Percentiles rank a stretch among this genome's conserved stretches.
Conservation (phyloP, 257 asterid species). For the Gentiana dahurica region DNA sequence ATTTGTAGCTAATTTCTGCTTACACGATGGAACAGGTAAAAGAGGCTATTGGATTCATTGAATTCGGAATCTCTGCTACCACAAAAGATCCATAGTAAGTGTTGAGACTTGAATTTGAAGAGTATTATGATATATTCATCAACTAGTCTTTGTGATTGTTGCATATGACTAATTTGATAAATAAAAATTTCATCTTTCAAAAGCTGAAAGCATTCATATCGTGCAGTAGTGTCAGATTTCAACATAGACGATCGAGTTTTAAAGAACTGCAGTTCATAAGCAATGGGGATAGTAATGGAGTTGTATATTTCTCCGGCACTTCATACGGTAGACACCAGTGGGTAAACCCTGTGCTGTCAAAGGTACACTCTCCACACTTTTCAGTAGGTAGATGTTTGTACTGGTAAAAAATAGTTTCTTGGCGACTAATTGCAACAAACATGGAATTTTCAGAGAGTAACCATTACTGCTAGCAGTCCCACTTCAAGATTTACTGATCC, state of each 20-base stretch:
- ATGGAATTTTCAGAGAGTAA: constrained; percentile 46
- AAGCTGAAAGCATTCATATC: constrained; percentile 10
- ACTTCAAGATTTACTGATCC: constrained; percentile 90
- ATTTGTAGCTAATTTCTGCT: constrained; percentile 1
- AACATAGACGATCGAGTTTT: constrained; percentile 77
- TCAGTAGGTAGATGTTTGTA: neutral
- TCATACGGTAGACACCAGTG: constrained; percentile 92
- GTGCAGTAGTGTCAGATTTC: constrained; percentile 46
- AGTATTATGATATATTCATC: neutral
- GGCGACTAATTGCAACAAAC: neutral
- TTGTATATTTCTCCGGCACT: constrained; percentile 84
- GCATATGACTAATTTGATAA: too few relatives aligned
- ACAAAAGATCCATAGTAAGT: constrained; percentile 55
- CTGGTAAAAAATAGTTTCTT: constrained; percentile 8
- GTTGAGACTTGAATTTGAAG: neutral
- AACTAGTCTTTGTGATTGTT: too few relatives aligned
- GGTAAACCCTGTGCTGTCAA: constrained; percentile 85
- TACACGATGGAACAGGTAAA: constrained; percentile 42
- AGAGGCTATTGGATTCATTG: constrained; percentile 61
- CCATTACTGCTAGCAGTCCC: constrained; percentile 80
- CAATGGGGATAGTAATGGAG: constrained; percentile 94
- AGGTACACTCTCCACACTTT: constrained; percentile 38
- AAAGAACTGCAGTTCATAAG: constrained; percentile 90
- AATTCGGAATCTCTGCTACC: constrained; percentile 34
- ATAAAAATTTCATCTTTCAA: neutral